Conservation (phyloP, 1,284 basidiomycete species). For the Boletus subluridellus region DNA sequence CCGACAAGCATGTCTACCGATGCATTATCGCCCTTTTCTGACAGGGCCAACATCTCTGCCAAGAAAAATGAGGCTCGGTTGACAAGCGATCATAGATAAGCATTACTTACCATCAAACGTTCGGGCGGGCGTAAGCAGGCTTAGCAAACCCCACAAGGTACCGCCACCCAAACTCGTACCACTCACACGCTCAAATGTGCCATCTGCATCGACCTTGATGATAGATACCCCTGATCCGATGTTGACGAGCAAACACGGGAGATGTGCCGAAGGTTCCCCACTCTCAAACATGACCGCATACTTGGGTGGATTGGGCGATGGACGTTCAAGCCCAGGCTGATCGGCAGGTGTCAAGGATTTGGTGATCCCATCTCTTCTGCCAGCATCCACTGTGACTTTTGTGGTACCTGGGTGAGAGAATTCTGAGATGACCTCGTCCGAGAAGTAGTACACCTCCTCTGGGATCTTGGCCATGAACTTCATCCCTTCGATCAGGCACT, state of each 20-base stretch:
- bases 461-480: constrained; percentile 97
- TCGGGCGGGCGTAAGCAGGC: constrained; percentile 91
- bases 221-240: constrained; percentile 98
- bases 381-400: constrained; percentile 13
- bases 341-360: constrained; percentile 11
- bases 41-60: constrained; percentile 92
- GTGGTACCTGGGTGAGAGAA: constrained; percentile 62
- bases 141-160: constrained; percentile 97
- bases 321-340: constrained; percentile 65
- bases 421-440: constrained; percentile 91
- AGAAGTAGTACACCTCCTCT: constrained; percentile 98
- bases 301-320: constrained; percentile 87
- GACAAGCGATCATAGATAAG: constrained; percentile 7
- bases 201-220: constrained; percentile 95
- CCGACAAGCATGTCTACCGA: constrained; percentile 98
- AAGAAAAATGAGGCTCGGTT: constrained; percentile 11
- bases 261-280: constrained; percentile 73
- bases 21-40: constrained; percentile 91
- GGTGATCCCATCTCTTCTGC: constrained; percentile 3
- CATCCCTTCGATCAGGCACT: constrained; percentile 94
- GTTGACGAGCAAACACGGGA: constrained; percentile 96
- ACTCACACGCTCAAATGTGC: constrained; percentile 92
- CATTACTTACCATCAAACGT: constrained; percentile 84
- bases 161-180: constrained; percentile 98
- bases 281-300: constrained; percentile 85